Percentiles rank a stretch among this genome's conserved stretches.
phyloP scores from a whole-genome alignment of 2,329 filamentous ascomycete genomes.

The Diaporthe ilicicola region DNA sequence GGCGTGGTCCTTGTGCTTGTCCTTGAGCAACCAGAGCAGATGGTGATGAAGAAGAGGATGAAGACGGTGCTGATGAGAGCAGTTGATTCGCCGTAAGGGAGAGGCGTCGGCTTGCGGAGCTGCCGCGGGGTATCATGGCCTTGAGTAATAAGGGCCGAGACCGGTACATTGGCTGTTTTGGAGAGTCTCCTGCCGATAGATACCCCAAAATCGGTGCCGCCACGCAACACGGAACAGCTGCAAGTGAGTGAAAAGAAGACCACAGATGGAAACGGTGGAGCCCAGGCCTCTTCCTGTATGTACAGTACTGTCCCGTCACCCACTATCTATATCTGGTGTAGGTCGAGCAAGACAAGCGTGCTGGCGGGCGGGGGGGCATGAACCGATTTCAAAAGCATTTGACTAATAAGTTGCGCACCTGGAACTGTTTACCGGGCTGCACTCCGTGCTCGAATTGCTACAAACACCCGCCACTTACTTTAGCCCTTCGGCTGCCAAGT shows the following conservation, averaged over 20 bases:
- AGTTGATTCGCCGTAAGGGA: conserved; percentile 50
- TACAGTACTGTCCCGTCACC: background rate
- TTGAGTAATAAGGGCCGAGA: conserved; percentile 29
- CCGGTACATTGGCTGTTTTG: conserved; percentile 29
- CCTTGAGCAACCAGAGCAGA: conserved; percentile 24
- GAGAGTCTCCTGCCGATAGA: conserved; percentile 4
- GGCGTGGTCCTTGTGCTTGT: conserved; percentile 28
- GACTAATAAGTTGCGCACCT: conserved; percentile 15
- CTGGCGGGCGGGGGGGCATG: background rate
- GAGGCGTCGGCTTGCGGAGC: conserved; percentile 41
- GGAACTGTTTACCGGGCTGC: conserved; percentile 5
- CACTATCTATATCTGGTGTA: background rate
- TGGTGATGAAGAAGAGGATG: background rate
- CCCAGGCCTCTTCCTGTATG: background rate
- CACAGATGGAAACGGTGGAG: background rate
- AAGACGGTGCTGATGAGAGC: conserved; percentile 29
- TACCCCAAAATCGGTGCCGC: conserved; percentile 20
- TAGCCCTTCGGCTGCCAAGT: background rate
- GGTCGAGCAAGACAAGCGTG: background rate
- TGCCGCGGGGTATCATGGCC: conserved; percentile 40
- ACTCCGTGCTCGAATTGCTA: background rate
- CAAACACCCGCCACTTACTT: conserved; percentile 3
- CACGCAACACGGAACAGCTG: conserved; percentile 10
- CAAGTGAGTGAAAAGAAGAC: background rate
- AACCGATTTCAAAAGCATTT: background rate